Conservation (phyloP, 345 rosid species). For the Anastatica hierochuntica region DNA sequence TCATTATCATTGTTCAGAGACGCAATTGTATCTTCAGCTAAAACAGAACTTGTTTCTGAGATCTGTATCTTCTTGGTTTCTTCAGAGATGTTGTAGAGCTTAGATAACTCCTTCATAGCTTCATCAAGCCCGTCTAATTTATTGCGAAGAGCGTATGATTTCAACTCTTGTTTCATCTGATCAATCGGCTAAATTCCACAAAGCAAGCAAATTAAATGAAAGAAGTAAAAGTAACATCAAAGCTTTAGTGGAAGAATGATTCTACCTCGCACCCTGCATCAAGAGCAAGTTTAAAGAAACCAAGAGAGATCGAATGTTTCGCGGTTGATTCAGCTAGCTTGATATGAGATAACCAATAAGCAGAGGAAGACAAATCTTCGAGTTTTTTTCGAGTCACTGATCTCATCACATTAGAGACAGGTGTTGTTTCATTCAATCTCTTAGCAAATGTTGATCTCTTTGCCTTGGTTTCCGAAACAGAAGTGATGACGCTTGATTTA, state of each 20-base stretch:
- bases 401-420: slow-evolving; percentile 42
- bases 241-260: background rate
- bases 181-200: slow-evolving; percentile 46
- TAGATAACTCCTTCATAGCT: slow-evolving; percentile 44
- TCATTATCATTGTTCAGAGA: slow-evolving; percentile 15
- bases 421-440: slow-evolving; percentile 43
- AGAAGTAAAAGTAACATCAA: background rate
- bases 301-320: slow-evolving; percentile 70
- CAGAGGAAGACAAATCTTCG: slow-evolving; percentile 37
- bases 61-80: slow-evolving; percentile 43
- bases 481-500: slow-evolving; percentile 33
- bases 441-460: slow-evolving; percentile 32
- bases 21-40: slow-evolving; percentile 33
- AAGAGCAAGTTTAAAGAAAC: slow-evolving; percentile 78
- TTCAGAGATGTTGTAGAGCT: slow-evolving; percentile 43
- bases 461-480: slow-evolving; percentile 45
- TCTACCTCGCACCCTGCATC: slow-evolving; percentile 82
- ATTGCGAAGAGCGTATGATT: slow-evolving; percentile 50
- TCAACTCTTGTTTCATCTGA: slow-evolving; percentile 63
- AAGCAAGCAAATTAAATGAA: slow-evolving; percentile 3
- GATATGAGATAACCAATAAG: slow-evolving; percentile 72
- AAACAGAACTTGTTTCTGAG: slow-evolving; percentile 47
- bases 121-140: slow-evolving; percentile 45
- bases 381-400: slow-evolving; percentile 41
- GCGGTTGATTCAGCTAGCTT: slow-evolving; percentile 66